Percentiles rank a stretch among this genome's conserved stretches.
Conservation (phyloP, 257 asterid genomes). For the Ajuga chamaepitys region DNA sequence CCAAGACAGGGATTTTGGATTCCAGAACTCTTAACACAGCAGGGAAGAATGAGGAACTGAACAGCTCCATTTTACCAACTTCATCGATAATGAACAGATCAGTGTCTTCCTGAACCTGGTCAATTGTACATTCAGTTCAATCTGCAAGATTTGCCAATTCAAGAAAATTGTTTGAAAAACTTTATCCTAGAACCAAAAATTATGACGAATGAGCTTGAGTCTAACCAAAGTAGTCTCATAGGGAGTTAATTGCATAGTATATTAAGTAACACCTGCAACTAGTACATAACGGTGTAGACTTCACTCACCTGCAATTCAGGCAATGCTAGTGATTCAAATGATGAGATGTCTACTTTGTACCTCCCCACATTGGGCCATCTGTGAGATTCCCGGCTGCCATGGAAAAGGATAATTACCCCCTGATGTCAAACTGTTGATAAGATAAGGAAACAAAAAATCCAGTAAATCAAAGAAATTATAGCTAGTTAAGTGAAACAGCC, state of each 20-base stretch:
- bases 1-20: conserved; percentile 81
- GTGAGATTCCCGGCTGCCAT: conserved; percentile 56
- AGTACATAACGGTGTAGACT: conserved; percentile 1
- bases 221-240: not conserved
- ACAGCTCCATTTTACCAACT: conserved; percentile 91
- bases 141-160: not conserved
- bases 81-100: conserved; percentile 80
- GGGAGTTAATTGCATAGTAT: not conserved
- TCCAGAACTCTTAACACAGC: conserved; percentile 72
- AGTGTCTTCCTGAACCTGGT: conserved; percentile 70
- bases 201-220: not conserved
- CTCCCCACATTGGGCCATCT: conserved; percentile 90
- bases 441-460: not conserved
- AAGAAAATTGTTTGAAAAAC: not conserved
- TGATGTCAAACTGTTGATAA: not conserved
- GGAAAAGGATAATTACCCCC: conserved; percentile 12
- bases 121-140: conserved; percentile 18
- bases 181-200: not conserved
- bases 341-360: conserved; percentile 72
- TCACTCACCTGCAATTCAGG: conserved; percentile 79
- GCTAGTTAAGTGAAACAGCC: not conserved
- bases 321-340: conserved; percentile 77
- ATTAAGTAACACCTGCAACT: not conserved
- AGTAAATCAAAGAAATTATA: not conserved
- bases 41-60: conserved; percentile 80